Evolutionary conservation across 1,139 yeast species (phyloP).

Genomic region (Debaryomyces singareniensis): DNA sequence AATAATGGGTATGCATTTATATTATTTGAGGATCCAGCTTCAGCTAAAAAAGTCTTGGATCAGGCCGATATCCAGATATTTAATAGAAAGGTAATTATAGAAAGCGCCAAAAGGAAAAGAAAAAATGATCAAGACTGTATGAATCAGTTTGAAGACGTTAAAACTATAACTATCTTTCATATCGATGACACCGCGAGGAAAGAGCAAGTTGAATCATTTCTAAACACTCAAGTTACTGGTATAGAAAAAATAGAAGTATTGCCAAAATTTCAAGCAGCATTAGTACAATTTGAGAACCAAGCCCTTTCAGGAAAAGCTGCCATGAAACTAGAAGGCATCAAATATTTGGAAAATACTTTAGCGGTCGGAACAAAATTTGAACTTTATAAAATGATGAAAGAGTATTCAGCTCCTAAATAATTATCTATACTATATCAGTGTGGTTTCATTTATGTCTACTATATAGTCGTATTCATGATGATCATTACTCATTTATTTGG

Average conservation of each 20-base stretch:
- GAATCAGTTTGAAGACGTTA: slow-evolving; percentile 16
- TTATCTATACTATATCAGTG: too few relatives aligned
- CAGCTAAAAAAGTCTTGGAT: slow-evolving; percentile 35
- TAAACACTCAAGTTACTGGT: slow-evolving; percentile 28
- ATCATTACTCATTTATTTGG: too few relatives aligned
- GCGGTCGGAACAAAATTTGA: slow-evolving; percentile 32
- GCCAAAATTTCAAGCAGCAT: slow-evolving; percentile 45
- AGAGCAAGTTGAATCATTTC: slow-evolving; percentile 29
- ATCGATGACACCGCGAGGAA: slow-evolving; percentile 41
- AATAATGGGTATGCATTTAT: slow-evolving; percentile 58
- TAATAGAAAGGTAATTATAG: slow-evolving; percentile 40
- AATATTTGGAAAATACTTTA: slow-evolving; percentile 29
- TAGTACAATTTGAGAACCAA: slow-evolving; percentile 43
- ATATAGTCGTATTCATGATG: too few relatives aligned
- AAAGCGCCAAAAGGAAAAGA: slow-evolving; percentile 12
- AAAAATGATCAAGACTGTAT: not conserved
- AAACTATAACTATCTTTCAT: slow-evolving; percentile 39
- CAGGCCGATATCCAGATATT: slow-evolving; percentile 29
- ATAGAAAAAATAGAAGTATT: slow-evolving; percentile 38
- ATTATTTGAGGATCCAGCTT: slow-evolving; percentile 29
- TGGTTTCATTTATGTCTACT: too few relatives aligned
- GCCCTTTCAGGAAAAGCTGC: slow-evolving; percentile 54
- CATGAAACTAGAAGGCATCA: slow-evolving; percentile 39
- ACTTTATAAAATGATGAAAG: slow-evolving; percentile 8
- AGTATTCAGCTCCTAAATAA: too few relatives aligned